Evolutionary conservation across 805 yeast genomes (phyloP), one percentile per base, ranked within the genome.

Genomic region (Monosporozyma aquatica): DNA sequence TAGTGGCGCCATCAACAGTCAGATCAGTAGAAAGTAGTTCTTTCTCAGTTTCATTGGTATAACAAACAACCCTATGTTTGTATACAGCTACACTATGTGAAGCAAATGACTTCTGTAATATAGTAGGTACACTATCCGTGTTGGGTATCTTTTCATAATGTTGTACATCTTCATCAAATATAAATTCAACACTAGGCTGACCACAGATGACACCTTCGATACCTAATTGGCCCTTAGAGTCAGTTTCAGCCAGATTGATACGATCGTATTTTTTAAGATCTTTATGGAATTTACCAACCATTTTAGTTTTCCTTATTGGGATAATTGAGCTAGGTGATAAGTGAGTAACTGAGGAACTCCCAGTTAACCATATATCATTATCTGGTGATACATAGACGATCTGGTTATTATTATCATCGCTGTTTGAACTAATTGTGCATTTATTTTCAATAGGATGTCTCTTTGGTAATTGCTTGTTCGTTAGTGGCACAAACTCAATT

Each of bases 271-370:
- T 18, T 20, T 14, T 32, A 18, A 32, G 18, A 11, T 21, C 17
- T 11, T 32, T 18, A 9, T 32, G 23, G 15, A 32, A 32, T 18
- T 32, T 25, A 13, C 24, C 23, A 5, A 23, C 32, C 13, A 11
- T 37, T 13, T 37, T 20, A 6, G 24, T 9, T 37, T 30, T 37
- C 6, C 30, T 28, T 13, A 25, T 7, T 5, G 44, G 37, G 14
- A 29, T 37, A 22, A 18, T 37, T 8, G 41, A 38, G 7, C 17
- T 7, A 9, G 26, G 9, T 2, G 41, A 24, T 5, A 42, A 23
- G 24, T 42, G 40, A 6, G 33, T n/a, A 8, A 42, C 20, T 7
- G 44, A 42, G 13, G 40, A 28, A 15, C 30, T 20, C 13, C 44
- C 36, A 14, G 37, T 29, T 11, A 42, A 11, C 44, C 44, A 42